Percentiles rank a stretch among this genome's conserved stretches.
Conservation (phyloP, 192 early-diverging fungal genomes). For the Umbelopsis sp. region DNA sequence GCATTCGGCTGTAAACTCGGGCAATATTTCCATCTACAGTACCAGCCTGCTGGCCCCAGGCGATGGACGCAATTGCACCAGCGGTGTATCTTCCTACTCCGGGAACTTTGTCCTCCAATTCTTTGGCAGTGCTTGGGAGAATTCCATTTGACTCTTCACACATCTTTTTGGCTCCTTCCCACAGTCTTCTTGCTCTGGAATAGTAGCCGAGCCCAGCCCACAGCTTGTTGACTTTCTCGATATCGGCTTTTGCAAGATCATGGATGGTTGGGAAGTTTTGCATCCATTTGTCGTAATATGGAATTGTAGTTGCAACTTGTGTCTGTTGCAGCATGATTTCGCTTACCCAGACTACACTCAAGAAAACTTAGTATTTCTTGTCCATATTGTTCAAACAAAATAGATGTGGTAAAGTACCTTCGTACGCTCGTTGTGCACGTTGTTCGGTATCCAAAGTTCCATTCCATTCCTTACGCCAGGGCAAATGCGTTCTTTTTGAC, state of each 20-base stretch:
- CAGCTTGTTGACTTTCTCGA: conserved; percentile 61
- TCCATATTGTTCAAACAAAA: background rate
- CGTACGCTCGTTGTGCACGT: conserved; percentile 60
- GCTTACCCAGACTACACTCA: conserved; percentile 69
- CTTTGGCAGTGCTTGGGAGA: conserved; percentile 58
- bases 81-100: conserved; percentile 76
- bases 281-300: conserved; percentile 74
- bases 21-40: conserved; percentile 82
- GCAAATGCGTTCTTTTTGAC: conserved; percentile 58
- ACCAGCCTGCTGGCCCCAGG: conserved; percentile 61
- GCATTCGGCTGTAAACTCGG: conserved; percentile 65
- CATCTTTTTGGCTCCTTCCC: conserved; percentile 67
- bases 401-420: conserved; percentile 33
- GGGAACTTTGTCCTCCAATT: conserved; percentile 61
- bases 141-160: conserved; percentile 51
- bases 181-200: conserved; percentile 67
- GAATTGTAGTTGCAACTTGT: conserved; percentile 70
- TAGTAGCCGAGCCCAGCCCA: conserved; percentile 86
- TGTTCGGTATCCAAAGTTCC: conserved; percentile 23
- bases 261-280: conserved; percentile 69
- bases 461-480: conserved; percentile 60
- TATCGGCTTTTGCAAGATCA: conserved; percentile 62
- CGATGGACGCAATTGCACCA: conserved; percentile 73
- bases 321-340: conserved; percentile 88
- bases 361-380: background rate